Evolutionary conservation across 176 grass and related monocot species (phyloP).

Genomic region (Hyparrhenia diplandra): DNA sequence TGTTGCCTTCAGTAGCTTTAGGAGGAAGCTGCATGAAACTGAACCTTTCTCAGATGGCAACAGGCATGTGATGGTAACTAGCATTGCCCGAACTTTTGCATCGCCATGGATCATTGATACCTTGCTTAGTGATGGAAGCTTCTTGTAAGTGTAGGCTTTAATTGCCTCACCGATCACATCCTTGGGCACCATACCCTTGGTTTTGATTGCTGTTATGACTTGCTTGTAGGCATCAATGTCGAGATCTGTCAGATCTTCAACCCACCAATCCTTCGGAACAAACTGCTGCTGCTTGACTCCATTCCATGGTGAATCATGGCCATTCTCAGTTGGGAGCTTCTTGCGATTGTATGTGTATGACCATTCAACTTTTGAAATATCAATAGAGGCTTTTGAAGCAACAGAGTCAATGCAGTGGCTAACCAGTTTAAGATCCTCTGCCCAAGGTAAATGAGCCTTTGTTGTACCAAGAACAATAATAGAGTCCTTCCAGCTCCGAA

Average conservation of each 20-base stretch:
- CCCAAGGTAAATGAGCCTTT: slow-evolving; percentile 81
- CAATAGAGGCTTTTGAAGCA: slow-evolving; percentile 71
- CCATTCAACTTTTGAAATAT: slow-evolving; percentile 90
- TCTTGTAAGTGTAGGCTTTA: slow-evolving; percentile 89
- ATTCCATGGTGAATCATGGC: slow-evolving; percentile 59
- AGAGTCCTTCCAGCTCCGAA: slow-evolving; percentile 89
- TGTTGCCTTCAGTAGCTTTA: slow-evolving; percentile 82
- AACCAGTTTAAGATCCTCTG: slow-evolving; percentile 89
- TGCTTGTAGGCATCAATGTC: slow-evolving; percentile 78
- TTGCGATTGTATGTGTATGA: slow-evolving; percentile 84
- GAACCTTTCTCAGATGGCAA: slow-evolving; percentile 81
- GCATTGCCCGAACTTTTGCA: slow-evolving; percentile 60
- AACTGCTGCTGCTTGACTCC: slow-evolving; percentile 58
- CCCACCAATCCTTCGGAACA: slow-evolving; percentile 97
- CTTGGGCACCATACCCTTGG: slow-evolving; percentile 54
- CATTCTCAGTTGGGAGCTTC: slow-evolving; percentile 72
- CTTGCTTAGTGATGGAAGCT: slow-evolving; percentile 66
- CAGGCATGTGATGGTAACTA: slow-evolving; percentile 81
- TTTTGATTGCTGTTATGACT: slow-evolving; percentile 68
- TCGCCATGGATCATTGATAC: slow-evolving; percentile 74
- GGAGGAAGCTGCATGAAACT: slow-evolving; percentile 89
- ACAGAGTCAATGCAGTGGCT: slow-evolving; percentile 90
- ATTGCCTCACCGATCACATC: slow-evolving; percentile 82
- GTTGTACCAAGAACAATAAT: slow-evolving; percentile 93
- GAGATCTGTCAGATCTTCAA: slow-evolving; percentile 78